A percentile compares a stretch with the other conserved stretches of the same genome.
Conservation (phyloP, 805 yeast species). For the Torulaspora maleeae region DNA sequence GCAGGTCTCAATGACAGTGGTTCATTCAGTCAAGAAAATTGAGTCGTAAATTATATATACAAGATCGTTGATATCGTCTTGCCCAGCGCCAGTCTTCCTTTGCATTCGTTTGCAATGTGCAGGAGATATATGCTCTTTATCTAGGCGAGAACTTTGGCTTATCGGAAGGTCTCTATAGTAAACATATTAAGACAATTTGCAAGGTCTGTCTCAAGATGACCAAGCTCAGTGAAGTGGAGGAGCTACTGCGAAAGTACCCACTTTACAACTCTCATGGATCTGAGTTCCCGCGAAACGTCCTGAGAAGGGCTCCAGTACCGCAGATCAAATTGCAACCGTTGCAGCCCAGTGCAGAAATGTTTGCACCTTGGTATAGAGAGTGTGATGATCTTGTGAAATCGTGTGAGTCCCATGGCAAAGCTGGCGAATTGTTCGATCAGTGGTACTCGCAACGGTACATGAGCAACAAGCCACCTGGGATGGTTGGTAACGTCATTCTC, state of each 20-base stretch:
- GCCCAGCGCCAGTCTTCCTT: no score
- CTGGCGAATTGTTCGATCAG: slow-evolving; percentile 18
- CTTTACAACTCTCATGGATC: slow-evolving; percentile 25
- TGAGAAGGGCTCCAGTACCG: slow-evolving; percentile 13
- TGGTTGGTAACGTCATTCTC: slow-evolving; percentile 18
- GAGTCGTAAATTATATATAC: no score
- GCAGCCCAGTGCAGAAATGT: slow-evolving; percentile 22
- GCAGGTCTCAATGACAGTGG: no score
- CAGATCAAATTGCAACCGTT: slow-evolving; percentile 18
- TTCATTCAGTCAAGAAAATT: no score
- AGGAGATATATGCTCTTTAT: background rate
- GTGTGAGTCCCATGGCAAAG: slow-evolving; percentile 15
- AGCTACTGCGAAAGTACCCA: slow-evolving; percentile 20
- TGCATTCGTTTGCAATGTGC: background rate
- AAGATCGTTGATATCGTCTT: no score
- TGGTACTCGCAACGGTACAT: slow-evolving; percentile 26
- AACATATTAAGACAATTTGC: background rate
- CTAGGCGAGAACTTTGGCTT: background rate
- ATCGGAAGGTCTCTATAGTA: background rate
- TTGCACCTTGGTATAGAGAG: slow-evolving; percentile 29
- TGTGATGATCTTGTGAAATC: slow-evolving; percentile 17
- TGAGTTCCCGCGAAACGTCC: slow-evolving; percentile 19
- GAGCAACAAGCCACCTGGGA: slow-evolving; percentile 31
- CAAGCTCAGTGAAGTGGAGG: slow-evolving; percentile 8
- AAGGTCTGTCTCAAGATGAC: background rate